Evolutionary conservation across 1,284 basidiomycete species (phyloP).

Genomic region (Leccinum angustisporum): DNA sequence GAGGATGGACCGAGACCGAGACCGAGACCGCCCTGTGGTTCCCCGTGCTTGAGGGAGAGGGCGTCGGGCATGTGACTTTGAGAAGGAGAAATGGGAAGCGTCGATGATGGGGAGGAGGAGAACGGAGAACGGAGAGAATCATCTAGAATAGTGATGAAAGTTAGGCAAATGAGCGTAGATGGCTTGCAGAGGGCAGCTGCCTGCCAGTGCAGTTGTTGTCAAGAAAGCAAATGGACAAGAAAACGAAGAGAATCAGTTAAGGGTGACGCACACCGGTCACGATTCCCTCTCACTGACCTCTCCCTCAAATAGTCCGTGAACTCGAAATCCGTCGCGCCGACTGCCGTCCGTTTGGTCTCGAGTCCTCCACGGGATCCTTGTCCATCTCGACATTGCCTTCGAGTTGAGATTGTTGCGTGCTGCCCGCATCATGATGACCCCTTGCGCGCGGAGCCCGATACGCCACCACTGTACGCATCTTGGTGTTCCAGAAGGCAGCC

Average conservation of each 20-base stretch:
- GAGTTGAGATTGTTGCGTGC: not conserved
- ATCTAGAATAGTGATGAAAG: conserved; percentile 16
- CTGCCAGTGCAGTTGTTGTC: not conserved
- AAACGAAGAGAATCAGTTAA: conserved; percentile 43
- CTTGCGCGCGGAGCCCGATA: conserved; percentile 43
- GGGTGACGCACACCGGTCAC: conserved; percentile 75
- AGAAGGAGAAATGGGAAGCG: conserved; percentile 38
- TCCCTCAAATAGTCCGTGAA: conserved; percentile 78
- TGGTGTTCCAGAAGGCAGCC: conserved; percentile 77
- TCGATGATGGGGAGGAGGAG: conserved; percentile 25
- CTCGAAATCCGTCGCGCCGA: conserved; percentile 67
- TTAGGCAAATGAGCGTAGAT: conserved; percentile 27
- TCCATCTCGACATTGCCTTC: conserved; percentile 46
- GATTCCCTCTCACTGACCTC: conserved; percentile 53
- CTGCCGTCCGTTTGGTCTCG: conserved; percentile 48
- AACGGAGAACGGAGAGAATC: conserved; percentile 29
- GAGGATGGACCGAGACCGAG: conserved; percentile 15
- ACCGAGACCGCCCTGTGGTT: conserved; percentile 13
- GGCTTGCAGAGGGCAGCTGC: not conserved
- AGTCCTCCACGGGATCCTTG: conserved; percentile 43
- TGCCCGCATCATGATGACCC: conserved; percentile 13
- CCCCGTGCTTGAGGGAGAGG: conserved; percentile 34
- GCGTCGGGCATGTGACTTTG: conserved; percentile 43
- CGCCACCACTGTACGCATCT: conserved; percentile 66
- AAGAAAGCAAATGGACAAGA: not conserved